Conservation (phyloP, 163 green algal species). For the Prototheca wickerhamii region DNA sequence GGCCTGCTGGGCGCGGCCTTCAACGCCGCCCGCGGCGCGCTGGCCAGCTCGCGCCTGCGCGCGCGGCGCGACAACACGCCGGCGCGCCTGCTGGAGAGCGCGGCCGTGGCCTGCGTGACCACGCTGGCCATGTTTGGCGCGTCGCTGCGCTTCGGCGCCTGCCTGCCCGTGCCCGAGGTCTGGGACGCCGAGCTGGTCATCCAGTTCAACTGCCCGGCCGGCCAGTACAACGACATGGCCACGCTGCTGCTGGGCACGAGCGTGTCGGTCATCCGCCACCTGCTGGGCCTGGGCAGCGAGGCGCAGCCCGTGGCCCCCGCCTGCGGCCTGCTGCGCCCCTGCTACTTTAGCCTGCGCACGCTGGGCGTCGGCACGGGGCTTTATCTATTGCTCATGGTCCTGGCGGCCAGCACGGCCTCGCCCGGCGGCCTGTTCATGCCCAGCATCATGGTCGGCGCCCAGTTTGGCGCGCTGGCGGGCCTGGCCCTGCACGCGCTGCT, state of each 20-base stretch:
- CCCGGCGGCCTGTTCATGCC: slow-evolving; percentile 88
- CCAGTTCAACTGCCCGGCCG: slow-evolving; percentile 10
- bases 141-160: slow-evolving; percentile 16
- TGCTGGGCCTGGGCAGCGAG: slow-evolving; percentile 25
- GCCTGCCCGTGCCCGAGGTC: slow-evolving; percentile 6
- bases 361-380: slow-evolving; percentile 47
- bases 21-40: slow-evolving; percentile 62
- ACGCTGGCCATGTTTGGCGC: not conserved
- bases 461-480: slow-evolving; percentile 3
- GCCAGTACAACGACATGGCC: slow-evolving; percentile 79
- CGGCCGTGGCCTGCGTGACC: slow-evolving; percentile 32
- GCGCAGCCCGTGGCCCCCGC: slow-evolving; percentile 15
- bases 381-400: slow-evolving; percentile 76
- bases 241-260: slow-evolving; percentile 58
- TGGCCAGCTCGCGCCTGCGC: slow-evolving; percentile 42
- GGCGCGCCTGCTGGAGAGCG: slow-evolving; percentile 53
- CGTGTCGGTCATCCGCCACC: slow-evolving; percentile 15
- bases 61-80: slow-evolving; percentile 15
- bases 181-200: slow-evolving; percentile 9
- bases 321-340: slow-evolving; percentile 17
- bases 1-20: slow-evolving; percentile 70
- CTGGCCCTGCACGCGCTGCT: slow-evolving; percentile 26
- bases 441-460: slow-evolving; percentile 66
- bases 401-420: slow-evolving; percentile 58
- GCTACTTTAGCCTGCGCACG: slow-evolving; percentile 49